Percentiles rank a stretch among this genome's conserved stretches.
Evolutionary conservation across 805 yeast genomes (phyloP).

Genomic region (Starmerella cellae): DNA sequence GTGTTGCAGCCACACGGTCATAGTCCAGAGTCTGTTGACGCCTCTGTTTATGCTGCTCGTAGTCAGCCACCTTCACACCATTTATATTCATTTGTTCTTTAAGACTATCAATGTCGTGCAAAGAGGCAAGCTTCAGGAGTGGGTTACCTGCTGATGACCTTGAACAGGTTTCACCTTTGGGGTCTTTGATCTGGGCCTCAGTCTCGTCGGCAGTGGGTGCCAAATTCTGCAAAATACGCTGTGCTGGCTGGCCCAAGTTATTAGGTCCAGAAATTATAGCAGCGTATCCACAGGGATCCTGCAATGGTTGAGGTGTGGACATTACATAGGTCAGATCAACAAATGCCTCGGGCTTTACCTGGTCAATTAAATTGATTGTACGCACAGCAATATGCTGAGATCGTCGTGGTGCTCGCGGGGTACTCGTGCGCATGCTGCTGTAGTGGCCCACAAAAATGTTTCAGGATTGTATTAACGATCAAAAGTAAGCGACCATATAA

Average conservation of each 20-base stretch:
- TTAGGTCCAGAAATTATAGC: conserved; percentile 21
- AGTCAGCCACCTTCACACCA: conserved; percentile 8
- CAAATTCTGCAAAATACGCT: conserved; percentile 19
- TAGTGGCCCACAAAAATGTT: no score
- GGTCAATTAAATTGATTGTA: conserved; percentile 19
- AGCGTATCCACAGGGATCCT: conserved; percentile 23
- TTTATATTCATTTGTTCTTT: conserved; percentile 4
- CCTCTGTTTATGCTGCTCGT: neutral
- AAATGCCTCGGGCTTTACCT: conserved; percentile 21
- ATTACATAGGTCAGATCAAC: conserved; percentile 23
- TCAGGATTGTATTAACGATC: no score
- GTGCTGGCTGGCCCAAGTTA: conserved; percentile 17
- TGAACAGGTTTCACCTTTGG: conserved; percentile 7
- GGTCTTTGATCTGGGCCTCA: conserved; percentile 11
- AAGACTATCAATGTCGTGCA: conserved; percentile 5
- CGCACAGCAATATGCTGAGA: conserved; percentile 3
- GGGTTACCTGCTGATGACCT: no score
- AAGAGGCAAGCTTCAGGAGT: conserved; percentile 3
- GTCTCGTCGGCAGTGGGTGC: conserved; percentile 26
- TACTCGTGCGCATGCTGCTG: neutral
- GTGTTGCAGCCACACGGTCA: conserved; percentile 3
- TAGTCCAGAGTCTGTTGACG: neutral
- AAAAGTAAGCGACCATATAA: no score
- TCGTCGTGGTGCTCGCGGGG: conserved; percentile 3
- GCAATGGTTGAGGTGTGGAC: conserved; percentile 15